Conservation (phyloP, 768 basidiomycete species). For the Mrakia gelida region DNA sequence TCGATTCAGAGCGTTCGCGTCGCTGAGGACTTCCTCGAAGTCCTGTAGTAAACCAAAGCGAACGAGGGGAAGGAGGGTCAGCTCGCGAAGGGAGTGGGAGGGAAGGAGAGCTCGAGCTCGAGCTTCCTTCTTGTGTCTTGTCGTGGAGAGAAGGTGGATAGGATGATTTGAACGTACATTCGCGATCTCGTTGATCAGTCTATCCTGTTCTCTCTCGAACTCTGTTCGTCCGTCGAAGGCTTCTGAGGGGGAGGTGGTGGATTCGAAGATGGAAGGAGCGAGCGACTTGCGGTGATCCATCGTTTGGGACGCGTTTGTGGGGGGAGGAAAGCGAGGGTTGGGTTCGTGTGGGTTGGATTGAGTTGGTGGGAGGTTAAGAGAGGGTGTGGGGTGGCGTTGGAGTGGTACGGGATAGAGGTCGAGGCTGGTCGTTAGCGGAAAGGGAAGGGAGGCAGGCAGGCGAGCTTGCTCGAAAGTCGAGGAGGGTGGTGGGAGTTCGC, state of each 20-base stretch:
- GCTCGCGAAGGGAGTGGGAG: not conserved
- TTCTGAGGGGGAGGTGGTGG: conserved; percentile 16
- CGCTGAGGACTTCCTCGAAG: conserved; percentile 80
- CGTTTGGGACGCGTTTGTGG: not conserved
- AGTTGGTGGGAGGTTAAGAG: not conserved
- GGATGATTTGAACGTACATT: conserved; percentile 49
- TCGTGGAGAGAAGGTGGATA: not conserved
- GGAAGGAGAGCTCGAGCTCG: not conserved
- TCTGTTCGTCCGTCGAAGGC: conserved; percentile 50
- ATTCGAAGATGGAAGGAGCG: conserved; percentile 28
- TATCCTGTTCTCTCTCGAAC: conserved; percentile 75
- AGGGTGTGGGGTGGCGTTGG: not conserved
- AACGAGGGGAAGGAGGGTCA: not conserved
- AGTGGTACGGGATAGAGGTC: not conserved
- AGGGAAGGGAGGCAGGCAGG: not conserved
- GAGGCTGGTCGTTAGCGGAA: not conserved
- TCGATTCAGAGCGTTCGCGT: conserved; percentile 79
- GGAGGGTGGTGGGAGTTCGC: too few species aligned
- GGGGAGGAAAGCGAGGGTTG: not conserved
- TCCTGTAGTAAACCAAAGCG: conserved; percentile 52
- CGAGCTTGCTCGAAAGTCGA: not conserved
- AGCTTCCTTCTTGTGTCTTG: not conserved
- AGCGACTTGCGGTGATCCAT: conserved; percentile 29
- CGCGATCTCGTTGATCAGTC: conserved; percentile 67
- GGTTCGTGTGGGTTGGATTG: not conserved